Evolutionary conservation across 768 basidiomycete genomes (phyloP), one percentile per base, ranked within the genome.

Genomic region (Boletus patriciae): DNA sequence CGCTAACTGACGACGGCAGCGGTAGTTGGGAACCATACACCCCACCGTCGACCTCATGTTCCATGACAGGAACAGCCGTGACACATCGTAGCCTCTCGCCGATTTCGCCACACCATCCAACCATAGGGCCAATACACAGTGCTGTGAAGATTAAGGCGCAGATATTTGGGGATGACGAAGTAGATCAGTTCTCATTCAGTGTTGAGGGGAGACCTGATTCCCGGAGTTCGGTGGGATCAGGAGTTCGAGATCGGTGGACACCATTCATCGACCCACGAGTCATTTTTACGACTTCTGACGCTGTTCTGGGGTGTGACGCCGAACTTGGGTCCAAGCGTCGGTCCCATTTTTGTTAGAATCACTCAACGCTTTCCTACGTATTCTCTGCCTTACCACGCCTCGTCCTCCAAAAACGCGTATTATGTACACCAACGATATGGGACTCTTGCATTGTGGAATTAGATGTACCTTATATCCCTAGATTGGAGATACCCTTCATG

Each of bases 21-120:
- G 78, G 79, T 54, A 79, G 80, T 18, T 87, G 85, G 85, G 77
- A 82, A 6, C 75, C 80, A 33, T 86, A 86, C 60, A 86, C 84
- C 0, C 85, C 85, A 29, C 85, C 85, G 1, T 77, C 82, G 1
- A 86, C 84, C 7, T 77, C 76, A 1, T 77, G 77, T 10, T 84
- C 84, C 7, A 72, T 78, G 19, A 74, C 78, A 6, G 71, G 72
- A 46, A 61, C 78, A 68, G 34, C 80, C 73, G n/a, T 80, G 74
- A 29, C 74, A 69, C 52, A 83, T 78, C 62, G 69, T 70, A 65
- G 68, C 31, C 69, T 70, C 31, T 70, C 78, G 12, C 69, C 63
- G 59, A 38, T 55, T 64, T 56, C 71, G 1, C 66, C 64, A 6
- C 58, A 40, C 1, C 41, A 58, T 29, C 13, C 50, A 0, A 54